Percentiles rank a stretch among this genome's conserved stretches.
Evolutionary conservation across 192 early-diverging fungal species (phyloP).

Genomic region (Jimgerdemannia flammicorona): DNA sequence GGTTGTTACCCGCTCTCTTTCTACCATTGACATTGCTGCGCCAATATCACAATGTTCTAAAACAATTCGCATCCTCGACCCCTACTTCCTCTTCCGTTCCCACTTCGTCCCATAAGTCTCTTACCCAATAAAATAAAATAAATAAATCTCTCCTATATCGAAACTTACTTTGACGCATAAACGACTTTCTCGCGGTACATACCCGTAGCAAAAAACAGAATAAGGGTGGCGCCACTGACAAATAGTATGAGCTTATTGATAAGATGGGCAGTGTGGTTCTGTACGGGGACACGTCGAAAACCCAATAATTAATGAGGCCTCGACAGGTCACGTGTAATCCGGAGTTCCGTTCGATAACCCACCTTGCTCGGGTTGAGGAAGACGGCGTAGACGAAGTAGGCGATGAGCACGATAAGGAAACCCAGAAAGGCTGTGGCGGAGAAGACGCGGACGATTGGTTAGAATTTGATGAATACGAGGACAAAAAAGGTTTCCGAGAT

Average conservation of each 20-base stretch:
- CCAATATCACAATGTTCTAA: no score
- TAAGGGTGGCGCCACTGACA: conserved; percentile 32
- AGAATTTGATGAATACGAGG: not conserved
- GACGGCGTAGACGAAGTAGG: conserved; percentile 45
- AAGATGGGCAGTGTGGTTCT: conserved; percentile 20
- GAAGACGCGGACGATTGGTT: not conserved
- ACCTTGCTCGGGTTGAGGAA: conserved; percentile 49
- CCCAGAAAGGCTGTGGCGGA: conserved; percentile 22
- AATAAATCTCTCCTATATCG: no score
- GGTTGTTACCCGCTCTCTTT: not conserved
- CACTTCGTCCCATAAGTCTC: no score
- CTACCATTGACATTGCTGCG: not conserved
- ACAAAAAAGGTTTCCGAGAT: not conserved
- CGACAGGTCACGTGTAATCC: not conserved
- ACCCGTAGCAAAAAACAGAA: conserved; percentile 50
- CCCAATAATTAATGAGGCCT: no score
- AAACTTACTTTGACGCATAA: conserved; percentile 49
- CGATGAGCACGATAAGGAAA: conserved; percentile 27
- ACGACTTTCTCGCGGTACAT: conserved; percentile 56
- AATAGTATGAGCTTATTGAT: conserved; percentile 35
- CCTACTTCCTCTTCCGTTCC: no score
- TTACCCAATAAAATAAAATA: no score
- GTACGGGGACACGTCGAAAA: no score
- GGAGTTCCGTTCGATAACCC: conserved; percentile 1
- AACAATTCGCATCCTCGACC: no score